A percentile compares a stretch with the other conserved stretches of the same genome.
These are phyloP conservation scores for Urostyla sp. DNA, from an alignment of 73 alveolate genomes.

Conservation along the genomic window DNA sequence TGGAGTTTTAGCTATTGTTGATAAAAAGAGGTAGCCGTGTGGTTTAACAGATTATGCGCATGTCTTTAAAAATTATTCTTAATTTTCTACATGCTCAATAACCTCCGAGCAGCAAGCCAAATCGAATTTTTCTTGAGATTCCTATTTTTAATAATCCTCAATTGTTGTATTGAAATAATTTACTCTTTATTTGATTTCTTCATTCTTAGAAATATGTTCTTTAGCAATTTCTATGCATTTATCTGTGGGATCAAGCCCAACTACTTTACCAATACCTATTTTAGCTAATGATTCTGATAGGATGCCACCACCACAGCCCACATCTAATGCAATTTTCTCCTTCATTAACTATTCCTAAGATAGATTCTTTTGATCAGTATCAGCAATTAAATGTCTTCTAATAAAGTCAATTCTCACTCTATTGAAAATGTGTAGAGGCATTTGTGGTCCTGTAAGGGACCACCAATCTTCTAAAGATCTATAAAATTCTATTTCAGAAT, in stretches of 20 bases:
- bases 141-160: conserved; percentile 1
- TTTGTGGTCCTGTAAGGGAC: conserved; percentile 51
- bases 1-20: conserved; percentile 82
- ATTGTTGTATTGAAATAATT: conserved; percentile 68
- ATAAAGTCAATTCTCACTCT: conserved; percentile 59
- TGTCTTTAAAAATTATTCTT: conserved; percentile 63
- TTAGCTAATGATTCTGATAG: conserved; percentile 76
- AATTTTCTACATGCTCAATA: conserved; percentile 86
- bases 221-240: conserved; percentile 65
- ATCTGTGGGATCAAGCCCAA: conserved; percentile 83
- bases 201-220: conserved; percentile 52
- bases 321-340: conserved; percentile 65
- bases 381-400: conserved; percentile 15
- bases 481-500: conserved; percentile 57
- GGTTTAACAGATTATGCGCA: conserved; percentile 68
- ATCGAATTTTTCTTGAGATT: conserved; percentile 8
- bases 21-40: conserved; percentile 80
- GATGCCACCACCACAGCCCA: conserved; percentile 91
- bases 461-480: conserved; percentile 60
- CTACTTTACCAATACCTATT: conserved; percentile 71
- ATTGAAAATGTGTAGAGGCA: conserved; percentile 59
- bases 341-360: not conserved
- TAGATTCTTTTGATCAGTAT: conserved; percentile 3
- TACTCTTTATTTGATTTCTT: conserved; percentile 51
- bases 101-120: conserved; percentile 83